Evolutionary conservation across 2,329 filamentous ascomycete genomes (phyloP), one percentile per base, ranked within the genome.

Genomic region (Daldinia sp.): DNA sequence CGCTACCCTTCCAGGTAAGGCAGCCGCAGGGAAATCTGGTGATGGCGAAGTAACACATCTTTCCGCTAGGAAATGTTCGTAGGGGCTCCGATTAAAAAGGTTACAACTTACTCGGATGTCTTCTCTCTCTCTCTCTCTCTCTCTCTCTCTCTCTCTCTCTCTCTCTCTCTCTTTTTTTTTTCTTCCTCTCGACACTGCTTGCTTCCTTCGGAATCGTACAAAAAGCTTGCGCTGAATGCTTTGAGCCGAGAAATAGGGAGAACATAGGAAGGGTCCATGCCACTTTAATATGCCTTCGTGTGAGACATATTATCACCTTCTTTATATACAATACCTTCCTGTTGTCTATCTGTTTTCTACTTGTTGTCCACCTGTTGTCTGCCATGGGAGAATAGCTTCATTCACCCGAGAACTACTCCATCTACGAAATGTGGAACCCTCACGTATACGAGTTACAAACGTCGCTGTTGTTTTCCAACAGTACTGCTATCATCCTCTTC

Each of bases 1-100:
- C 72, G 1, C 63, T 69, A 1, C 48, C 55, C 4, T 62, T 63
- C 41, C 18, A 61, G 1, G 62, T 60, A 10, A 48, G n/a, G 10
- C 70, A 72, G 0, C 65, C 66, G 26, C 72, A 73, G 1, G 62
- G 58, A 39, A 68, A 73, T 0, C 5, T 54, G 2, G 58, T 64
- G 30, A 63, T 60, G 35, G 12, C 41, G 30, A 67, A 67, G 4
- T 57, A 28, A 39, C 50, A 54, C 46, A 66, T 69, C 28, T 28
- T 23, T 26, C 13, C 23, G 37, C 6, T 23, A 23, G n/a, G n/a
- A n/a, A 53, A 48, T 26, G 10, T 28, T 15, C 23, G 44, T 15
- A 28, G 13, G 28, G 13, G 23, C 44, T 28, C 28, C 10, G 2
- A 15, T 48, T 2, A 48, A 20, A 26, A 26, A 5, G 5, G 26